Base-by-base conservation (phyloP, 768 basidiomycete species). In the Glaciozyma martinii region DNA sequence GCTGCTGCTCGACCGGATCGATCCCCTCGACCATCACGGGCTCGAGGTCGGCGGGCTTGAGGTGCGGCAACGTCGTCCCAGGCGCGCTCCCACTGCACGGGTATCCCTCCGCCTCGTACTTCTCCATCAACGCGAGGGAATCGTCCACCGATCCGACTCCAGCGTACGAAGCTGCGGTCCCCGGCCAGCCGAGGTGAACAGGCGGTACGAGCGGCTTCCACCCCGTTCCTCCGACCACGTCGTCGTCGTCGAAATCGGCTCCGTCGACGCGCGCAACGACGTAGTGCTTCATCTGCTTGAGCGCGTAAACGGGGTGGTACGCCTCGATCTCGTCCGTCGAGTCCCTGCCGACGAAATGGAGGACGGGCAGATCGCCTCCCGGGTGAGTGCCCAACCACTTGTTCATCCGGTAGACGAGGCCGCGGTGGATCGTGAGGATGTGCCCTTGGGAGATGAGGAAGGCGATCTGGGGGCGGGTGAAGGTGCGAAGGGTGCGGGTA, bases 311-410 rank as follows among this genome's bases (percentile, higher is more conserved):
- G 10, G 80, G 80, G 75, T 99, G 95, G 78, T 88, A 97, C 27
- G 91, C 94, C 67, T 89, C 83, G 42, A 98, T 88, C 76, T 99
- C 95, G 78, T 94, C 88, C 0, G 89, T 83, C 0, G 94, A 93
- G 75, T 99, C 93, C 61, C 94, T 82, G 5, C 94, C 95, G 49
- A 97, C 85, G 72, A 92, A 97, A 78, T 99, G 95, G 30, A 94
- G 84, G 63, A 99, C 83, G 19, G 91, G 82, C 56, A 97, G 85
- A 6, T 83, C 76, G 46, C 94, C 92, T 50, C 95, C 95, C 1
- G 95, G 95, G 75, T 98, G 94, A 6, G 82, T 80, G 6, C 82
- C 77, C n/a, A 92, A 84, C 92, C 92, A 97, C 19, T 79, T 75
- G 16, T 79, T 70, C 62, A 67, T 59, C 29, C 65, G 57, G 59